phyloP scores from a whole-genome alignment of 441 rosid genomes.

The Erodium texanum region DNA sequence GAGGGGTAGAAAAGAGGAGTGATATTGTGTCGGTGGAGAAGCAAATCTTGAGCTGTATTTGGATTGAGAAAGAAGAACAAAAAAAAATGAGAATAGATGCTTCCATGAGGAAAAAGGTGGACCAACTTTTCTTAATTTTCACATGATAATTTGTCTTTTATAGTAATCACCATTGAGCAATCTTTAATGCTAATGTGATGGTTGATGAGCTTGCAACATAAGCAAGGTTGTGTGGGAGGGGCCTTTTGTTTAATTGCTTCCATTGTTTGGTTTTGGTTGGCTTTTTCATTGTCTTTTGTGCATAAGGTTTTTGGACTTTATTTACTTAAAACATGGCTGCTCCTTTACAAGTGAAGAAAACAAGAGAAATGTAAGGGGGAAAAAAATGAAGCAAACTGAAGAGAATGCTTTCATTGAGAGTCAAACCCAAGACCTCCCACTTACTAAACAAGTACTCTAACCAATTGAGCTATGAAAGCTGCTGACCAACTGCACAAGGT shows the following conservation, averaged over 20 bases:
- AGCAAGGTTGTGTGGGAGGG: background rate
- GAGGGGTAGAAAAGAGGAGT: no score
- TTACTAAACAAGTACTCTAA: constrained; percentile 99
- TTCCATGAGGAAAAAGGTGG: constrained; percentile 1
- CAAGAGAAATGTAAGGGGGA: no score
- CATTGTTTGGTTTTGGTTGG: background rate
- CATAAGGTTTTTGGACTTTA: background rate
- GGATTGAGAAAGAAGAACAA: no score
- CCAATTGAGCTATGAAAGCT: constrained; percentile 95
- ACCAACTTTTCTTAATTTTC: background rate
- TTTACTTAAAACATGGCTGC: background rate
- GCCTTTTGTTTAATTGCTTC: background rate
- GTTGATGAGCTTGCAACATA: no score
- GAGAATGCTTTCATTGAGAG: constrained; percentile 68
- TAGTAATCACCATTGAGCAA: background rate
- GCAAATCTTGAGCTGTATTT: background rate
- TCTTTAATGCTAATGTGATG: background rate
- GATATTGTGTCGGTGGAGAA: constrained; percentile 1
- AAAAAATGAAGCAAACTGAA: no score
- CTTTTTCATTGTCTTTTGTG: background rate
- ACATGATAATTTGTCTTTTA: background rate
- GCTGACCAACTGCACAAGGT: no score
- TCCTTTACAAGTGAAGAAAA: no score
- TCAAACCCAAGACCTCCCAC: constrained; percentile 99
- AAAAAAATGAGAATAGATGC: constrained; percentile 4